These are phyloP conservation scores for Botrytis deweyae DNA, from an alignment of 2,329 filamentous ascomycete genomes.

Conservation along the genomic window DNA sequence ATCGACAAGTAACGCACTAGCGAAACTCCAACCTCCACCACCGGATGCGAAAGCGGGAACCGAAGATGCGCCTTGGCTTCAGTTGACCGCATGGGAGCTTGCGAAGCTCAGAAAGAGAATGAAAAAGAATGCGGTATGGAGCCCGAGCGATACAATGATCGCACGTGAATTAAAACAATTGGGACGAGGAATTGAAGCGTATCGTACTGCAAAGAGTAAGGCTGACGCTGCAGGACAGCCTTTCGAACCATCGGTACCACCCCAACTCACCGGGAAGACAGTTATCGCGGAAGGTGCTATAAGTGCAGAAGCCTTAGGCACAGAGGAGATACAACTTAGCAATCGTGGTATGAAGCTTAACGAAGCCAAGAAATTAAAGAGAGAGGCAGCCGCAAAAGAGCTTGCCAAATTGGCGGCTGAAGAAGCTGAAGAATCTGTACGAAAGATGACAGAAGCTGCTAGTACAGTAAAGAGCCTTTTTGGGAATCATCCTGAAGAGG, in stretches of 20 bases:
- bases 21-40: slow-evolving; percentile 54
- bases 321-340: slow-evolving; percentile 62
- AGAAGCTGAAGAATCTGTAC: slow-evolving; percentile 58
- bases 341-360: slow-evolving; percentile 78
- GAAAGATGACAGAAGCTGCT: slow-evolving; percentile 52
- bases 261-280: slow-evolving; percentile 39
- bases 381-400: slow-evolving; percentile 70
- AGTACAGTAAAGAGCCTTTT: slow-evolving; percentile 47
- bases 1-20: slow-evolving; percentile 41
- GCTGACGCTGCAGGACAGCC: slow-evolving; percentile 64
- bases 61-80: slow-evolving; percentile 62
- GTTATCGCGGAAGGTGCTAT: slow-evolving; percentile 61
- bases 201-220: slow-evolving; percentile 59
- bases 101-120: slow-evolving; percentile 75
- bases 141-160: slow-evolving; percentile 83
- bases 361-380: slow-evolving; percentile 75
- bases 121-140: slow-evolving; percentile 90
- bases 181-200: slow-evolving; percentile 65
- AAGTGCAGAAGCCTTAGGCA: slow-evolving; percentile 50
- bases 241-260: slow-evolving; percentile 49
- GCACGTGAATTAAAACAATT: slow-evolving; percentile 71
- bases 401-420: slow-evolving; percentile 61
- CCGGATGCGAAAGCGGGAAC: slow-evolving; percentile 59
- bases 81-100: slow-evolving; percentile 63
- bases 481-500: slow-evolving; percentile 28